These are phyloP conservation scores for Candida labiduridarum DNA, from an alignment of 1,139 yeast genomes.

Conservation along the genomic window DNA sequence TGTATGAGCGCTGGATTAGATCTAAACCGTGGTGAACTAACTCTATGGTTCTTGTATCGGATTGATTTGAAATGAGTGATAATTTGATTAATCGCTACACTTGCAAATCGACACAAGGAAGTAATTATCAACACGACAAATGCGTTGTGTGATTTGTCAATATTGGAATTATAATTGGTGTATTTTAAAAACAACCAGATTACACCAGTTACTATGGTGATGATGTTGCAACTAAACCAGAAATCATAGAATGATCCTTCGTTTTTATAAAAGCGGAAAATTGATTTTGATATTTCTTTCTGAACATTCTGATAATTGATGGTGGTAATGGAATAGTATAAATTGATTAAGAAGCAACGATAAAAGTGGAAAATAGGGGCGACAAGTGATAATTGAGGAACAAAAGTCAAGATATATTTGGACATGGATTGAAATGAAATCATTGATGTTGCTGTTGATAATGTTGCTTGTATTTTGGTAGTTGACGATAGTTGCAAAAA, in stretches of 20 bases:
- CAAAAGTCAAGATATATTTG: constrained; percentile 2
- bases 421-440: constrained; percentile 6
- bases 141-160: constrained; percentile 9
- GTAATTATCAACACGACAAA: constrained; percentile 8
- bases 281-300: constrained; percentile 2
- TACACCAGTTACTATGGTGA: constrained; percentile 8
- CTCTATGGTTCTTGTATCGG: not conserved
- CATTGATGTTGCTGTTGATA: constrained; percentile 1
- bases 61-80: not conserved
- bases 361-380: constrained; percentile 7
- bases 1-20: constrained; percentile 5
- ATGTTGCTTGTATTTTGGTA: not conserved
- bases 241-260: constrained; percentile 13
- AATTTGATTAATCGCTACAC: constrained; percentile 7
- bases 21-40: constrained; percentile 6
- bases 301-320: not conserved
- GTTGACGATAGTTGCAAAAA: constrained; percentile 4
- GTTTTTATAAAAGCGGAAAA: constrained; percentile 6
- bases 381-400: constrained; percentile 7
- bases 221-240: constrained; percentile 13
- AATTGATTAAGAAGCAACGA: constrained; percentile 1
- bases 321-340: not conserved
- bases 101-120: constrained; percentile 9
- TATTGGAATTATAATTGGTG: not conserved
- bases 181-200: constrained; percentile 11